These are phyloP conservation scores for Oidiodendron maius DNA, from an alignment of 495 filamentous ascomycete genomes.

Conservation along the genomic window DNA sequence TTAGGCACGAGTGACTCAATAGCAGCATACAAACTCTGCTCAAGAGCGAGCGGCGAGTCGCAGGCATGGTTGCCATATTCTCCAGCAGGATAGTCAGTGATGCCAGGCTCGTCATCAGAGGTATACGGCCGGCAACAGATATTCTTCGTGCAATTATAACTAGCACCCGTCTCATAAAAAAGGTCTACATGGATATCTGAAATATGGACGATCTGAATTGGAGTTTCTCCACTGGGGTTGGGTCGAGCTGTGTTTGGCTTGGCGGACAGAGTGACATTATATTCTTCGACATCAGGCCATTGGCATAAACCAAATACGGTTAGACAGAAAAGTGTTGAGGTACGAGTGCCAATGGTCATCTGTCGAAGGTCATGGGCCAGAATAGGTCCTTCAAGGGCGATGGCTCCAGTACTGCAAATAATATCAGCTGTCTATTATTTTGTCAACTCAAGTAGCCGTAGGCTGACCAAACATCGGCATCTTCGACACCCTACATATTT, in stretches of 20 bases:
- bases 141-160: constrained; percentile 44
- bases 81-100: constrained; percentile 37
- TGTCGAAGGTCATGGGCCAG: constrained; percentile 37
- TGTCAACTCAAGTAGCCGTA: too few relatives aligned
- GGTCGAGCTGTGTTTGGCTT: constrained; percentile 36
- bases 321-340: constrained; percentile 42
- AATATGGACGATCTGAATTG: constrained; percentile 48
- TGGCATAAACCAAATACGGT: constrained; percentile 43
- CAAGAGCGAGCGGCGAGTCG: constrained; percentile 42
- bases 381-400: constrained; percentile 45
- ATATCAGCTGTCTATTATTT: not conserved
- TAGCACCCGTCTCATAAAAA: constrained; percentile 42
- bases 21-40: constrained; percentile 47
- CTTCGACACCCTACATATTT: too few relatives aligned
- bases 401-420: constrained; percentile 29
- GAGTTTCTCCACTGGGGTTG: constrained; percentile 34
- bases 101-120: constrained; percentile 34
- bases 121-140: constrained; percentile 50
- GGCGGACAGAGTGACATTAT: constrained; percentile 37
- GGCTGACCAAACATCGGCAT: too few relatives aligned
- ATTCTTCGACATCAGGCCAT: constrained; percentile 35
- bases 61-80: constrained; percentile 42
- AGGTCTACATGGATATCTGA: constrained; percentile 52
- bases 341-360: constrained; percentile 38
- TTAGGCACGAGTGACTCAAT: constrained; percentile 34